These are phyloP conservation scores for Lipomyces chichibuensis DNA, from an alignment of 805 yeast genomes.

Conservation along the genomic window DNA sequence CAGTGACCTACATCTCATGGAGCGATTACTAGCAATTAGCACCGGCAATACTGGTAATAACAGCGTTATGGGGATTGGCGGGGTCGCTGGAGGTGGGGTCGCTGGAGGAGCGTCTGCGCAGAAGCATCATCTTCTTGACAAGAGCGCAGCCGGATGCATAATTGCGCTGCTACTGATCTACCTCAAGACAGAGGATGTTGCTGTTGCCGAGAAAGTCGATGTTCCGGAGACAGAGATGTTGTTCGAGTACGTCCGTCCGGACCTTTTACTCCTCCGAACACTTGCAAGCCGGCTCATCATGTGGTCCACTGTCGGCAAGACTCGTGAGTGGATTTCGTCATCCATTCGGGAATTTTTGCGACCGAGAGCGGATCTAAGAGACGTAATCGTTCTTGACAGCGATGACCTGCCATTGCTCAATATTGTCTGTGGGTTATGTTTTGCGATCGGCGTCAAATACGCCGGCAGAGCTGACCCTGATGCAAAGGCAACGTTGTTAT, in stretches of 20 bases:
- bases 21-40: constrained; percentile 60
- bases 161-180: constrained; percentile 75
- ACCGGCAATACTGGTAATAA: constrained; percentile 43
- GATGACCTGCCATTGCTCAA: constrained; percentile 66
- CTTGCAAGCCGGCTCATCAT: constrained; percentile 65
- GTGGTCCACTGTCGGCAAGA: constrained; percentile 66
- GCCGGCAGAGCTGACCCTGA: constrained; percentile 66
- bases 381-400: constrained; percentile 49
- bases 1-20: constrained; percentile 66
- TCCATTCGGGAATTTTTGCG: constrained; percentile 57
- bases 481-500: constrained; percentile 60
- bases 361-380: constrained; percentile 23
- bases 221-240: constrained; percentile 63
- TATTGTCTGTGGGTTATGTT: constrained; percentile 71
- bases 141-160: constrained; percentile 70
- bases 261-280: constrained; percentile 65
- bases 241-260: constrained; percentile 77
- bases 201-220: constrained; percentile 62
- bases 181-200: constrained; percentile 62
- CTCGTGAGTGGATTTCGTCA: constrained; percentile 58
- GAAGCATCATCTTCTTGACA: constrained; percentile 59
- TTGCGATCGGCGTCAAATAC: constrained; percentile 72
- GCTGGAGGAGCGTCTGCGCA: constrained; percentile 60
- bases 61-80: constrained; percentile 10
- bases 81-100: constrained; percentile 23